Base-by-base conservation (phyloP, 192 early-diverging fungal species). In the Podila verticillata region DNA sequence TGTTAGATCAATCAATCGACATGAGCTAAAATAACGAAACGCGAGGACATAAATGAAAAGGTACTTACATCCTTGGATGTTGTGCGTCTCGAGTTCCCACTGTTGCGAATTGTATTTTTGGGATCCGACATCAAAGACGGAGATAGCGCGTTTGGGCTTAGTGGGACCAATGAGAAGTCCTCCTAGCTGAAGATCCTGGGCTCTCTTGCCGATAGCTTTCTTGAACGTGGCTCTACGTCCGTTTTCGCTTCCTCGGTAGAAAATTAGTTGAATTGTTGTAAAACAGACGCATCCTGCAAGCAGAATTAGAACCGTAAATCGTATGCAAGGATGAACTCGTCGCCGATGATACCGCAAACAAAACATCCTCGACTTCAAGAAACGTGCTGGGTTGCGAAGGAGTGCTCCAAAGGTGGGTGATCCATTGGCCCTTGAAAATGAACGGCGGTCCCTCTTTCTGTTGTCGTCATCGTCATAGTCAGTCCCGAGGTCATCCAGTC, bases 91-190 rank as follows among this genome's bases (percentile, higher is more conserved):
- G 5, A 80, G 49, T 0, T 48, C 61, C 77, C 77, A 80, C 28
- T 80, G 77, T 4, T 80, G 70, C 1, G 28, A 31, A 12, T 61
- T 72, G 22, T 80, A 80, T 7, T 68, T 67, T 47, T 72, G 70
- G 9, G 77, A 70, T 28, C 72, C 77, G 9, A 80, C 70, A 59
- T 80, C 77, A 54, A 80, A 80, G 5, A 58, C 19, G 1, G 77
- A 72, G 3, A 68, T 2, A 5, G 34, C 54, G 6, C 39, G 65
- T 22, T 70, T 61, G 0, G 10, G 35, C 6, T 5, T 60, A 13
- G 26, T 24, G 8, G 36, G 35, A 35, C 22, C 57, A 12, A 58
- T 60, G 6, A 71, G 31, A 8, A 69, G 67, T 29, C n/a, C 28
- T 19, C 69, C 35, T 5, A 71, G 26, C 57, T 30, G 44, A 4